phyloP scores from a whole-genome alignment of 2,329 filamentous ascomycete species.

The Fusarium keratoplasticum region DNA sequence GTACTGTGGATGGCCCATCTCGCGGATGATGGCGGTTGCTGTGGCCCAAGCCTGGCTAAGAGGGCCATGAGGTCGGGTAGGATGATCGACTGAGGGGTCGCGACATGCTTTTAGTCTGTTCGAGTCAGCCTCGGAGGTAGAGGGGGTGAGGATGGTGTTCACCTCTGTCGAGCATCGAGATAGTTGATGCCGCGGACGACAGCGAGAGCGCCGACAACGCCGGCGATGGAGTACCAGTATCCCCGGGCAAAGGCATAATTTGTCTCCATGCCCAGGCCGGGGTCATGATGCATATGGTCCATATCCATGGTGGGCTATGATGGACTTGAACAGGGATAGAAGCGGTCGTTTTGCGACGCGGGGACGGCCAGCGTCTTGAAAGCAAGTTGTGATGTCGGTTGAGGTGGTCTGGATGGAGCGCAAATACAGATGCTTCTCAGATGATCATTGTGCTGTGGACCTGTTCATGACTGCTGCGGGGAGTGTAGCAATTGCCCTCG shows the following conservation, averaged over 20 bases:
- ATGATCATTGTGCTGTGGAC: not conserved
- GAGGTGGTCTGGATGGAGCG: not conserved
- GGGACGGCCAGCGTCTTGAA: conserved; percentile 16
- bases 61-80: conserved; percentile 62
- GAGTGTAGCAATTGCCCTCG: not conserved
- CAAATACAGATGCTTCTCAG: not conserved
- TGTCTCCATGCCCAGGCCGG: conserved; percentile 51
- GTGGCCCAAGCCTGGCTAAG: conserved; percentile 68
- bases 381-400: not conserved
- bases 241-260: conserved; percentile 65
- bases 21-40: conserved; percentile 66
- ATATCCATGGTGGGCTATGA: conserved; percentile 49
- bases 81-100: conserved; percentile 58
- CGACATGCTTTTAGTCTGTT: conserved; percentile 60
- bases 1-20: conserved; percentile 67
- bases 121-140: accelerated
- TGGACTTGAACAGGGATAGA: not conserved
- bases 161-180: conserved; percentile 58
- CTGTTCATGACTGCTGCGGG: not conserved
- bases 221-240: conserved; percentile 71
- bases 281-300: conserved; percentile 44
- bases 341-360: not conserved
- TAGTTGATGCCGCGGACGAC: conserved; percentile 57
- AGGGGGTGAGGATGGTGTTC: not conserved
- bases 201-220: conserved; percentile 57